A percentile compares a stretch with the other conserved stretches of the same genome.
phyloP scores from a whole-genome alignment of 345 rosid genomes.

The Boechera retrofracta region DNA sequence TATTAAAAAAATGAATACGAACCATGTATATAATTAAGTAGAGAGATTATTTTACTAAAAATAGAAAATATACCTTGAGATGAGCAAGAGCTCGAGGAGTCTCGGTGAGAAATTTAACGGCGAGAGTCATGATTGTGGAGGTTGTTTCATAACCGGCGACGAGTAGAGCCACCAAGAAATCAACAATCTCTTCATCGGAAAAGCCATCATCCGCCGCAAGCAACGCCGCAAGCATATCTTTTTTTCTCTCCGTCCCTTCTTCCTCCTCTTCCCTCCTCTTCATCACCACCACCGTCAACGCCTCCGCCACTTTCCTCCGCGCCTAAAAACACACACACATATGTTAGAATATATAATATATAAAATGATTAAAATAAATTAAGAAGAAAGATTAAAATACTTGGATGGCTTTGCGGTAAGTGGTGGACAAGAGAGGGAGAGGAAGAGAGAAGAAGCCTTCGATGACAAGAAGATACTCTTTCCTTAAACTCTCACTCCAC shows the following conservation, averaged over 20 bases:
- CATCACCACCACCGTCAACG: conserved; percentile 75
- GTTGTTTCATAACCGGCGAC: conserved; percentile 99
- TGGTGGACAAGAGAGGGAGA: conserved; percentile 77
- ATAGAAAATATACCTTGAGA: conserved; percentile 61
- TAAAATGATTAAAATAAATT: neutral
- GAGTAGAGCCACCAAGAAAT: conserved; percentile 81
- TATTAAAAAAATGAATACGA: neutral
- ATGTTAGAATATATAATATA: neutral
- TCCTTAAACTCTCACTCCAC: conserved; percentile 88
- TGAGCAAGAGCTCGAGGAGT: conserved; percentile 89
- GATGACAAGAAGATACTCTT: conserved; percentile 87
- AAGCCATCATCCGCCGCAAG: conserved; percentile 68
- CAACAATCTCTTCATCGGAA: conserved; percentile 87
- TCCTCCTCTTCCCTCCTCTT: conserved; percentile 61
- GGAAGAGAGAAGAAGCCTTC: conserved; percentile 96
- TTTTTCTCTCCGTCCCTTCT: conserved; percentile 50
- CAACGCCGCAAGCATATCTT: conserved; percentile 85
- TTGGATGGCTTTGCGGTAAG: conserved; percentile 84
- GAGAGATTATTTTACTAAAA: neutral
- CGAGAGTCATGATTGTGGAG: conserved; percentile 94
- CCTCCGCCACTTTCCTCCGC: conserved; percentile 96
- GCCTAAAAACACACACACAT: conserved; percentile 53
- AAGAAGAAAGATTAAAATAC: conserved; percentile 41
- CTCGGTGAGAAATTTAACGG: conserved; percentile 92
- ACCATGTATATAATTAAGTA: neutral